Evolutionary conservation across 2,329 filamentous ascomycete species (phyloP), one percentile per base, ranked within the genome.

Genomic region (Acephala macrosclerotiorum): DNA sequence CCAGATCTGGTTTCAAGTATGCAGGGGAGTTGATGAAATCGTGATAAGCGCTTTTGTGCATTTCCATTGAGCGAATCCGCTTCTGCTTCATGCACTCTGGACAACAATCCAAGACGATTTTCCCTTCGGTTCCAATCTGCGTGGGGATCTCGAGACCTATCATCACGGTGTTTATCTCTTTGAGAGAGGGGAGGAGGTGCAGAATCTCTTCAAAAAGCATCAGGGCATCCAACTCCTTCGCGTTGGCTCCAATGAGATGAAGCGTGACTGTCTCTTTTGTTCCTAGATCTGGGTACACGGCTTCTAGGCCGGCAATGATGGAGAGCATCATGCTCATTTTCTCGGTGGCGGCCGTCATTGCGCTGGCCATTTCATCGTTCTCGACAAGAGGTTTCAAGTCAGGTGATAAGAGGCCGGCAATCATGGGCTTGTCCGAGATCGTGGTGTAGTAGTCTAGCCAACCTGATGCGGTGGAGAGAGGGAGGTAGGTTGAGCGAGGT

Each of bases 361-460:
- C 60, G 36, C 25, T 18, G 26, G 63, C 35, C 45, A 60, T 62
- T 20, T 62, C n/a, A 3, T 38, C 49, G 36, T 58, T 51, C 3
- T 25, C 60, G 1, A 14, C 35, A 3, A 61, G 20, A 0, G 65
- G 59, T 16, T 42, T 20, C 1, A 66, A 35, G 35, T 65, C 66
- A 1, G 55, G 18, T 8, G 53, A 42, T 14, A 66, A 25, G 6
- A 60, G 51, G 8, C 60, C 61, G 1, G 59, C 22, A 8, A 66
- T 29, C 25, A 49, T 25, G 12, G 25, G 55, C n/a, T 69, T 68
- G 45, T 69, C 66, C 2, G 70, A 72, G 29, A 70, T 60, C 8
- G 35, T 42, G 8, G 64, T 70, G 60, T 64, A 70, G 57, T 70
- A 72, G 11, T 72, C 70, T 18, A 61, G 61, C 70, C 70, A 72